Conservation (phyloP, 148 eudicot genomes). For the Amaranthus palmeri region DNA sequence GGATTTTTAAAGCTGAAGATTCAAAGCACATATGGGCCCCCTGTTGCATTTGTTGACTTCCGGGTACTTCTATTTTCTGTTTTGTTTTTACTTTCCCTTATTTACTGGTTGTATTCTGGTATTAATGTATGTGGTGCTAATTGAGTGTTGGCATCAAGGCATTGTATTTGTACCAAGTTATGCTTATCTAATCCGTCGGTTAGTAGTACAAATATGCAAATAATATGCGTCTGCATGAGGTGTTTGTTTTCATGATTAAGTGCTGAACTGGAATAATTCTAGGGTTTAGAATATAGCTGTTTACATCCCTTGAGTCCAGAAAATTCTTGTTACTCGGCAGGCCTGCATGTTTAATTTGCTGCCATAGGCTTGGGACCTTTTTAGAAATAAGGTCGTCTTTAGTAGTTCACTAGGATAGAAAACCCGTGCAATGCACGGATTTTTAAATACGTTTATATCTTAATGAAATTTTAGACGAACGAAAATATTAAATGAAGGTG, state of each 20-base stretch:
- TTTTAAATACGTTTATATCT: too few relatives aligned
- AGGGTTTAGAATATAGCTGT: neutral
- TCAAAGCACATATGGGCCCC: slow-evolving; percentile 76
- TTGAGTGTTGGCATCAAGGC: neutral
- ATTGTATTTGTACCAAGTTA: neutral
- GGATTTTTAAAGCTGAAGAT: slow-evolving; percentile 86
- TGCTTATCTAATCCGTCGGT: neutral
- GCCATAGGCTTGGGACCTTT: too few relatives aligned
- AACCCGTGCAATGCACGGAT: too few relatives aligned
- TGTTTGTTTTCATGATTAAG: neutral
- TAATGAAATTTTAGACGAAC: too few relatives aligned
- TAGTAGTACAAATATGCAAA: neutral
- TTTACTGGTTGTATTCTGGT: neutral
- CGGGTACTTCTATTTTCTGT: slow-evolving; percentile 33
- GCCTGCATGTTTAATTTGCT: too few relatives aligned
- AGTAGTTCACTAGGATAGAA: too few relatives aligned
- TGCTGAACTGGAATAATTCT: neutral
- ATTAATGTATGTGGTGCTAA: neutral
- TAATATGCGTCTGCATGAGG: neutral
- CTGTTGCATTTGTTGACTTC: slow-evolving; percentile 95
- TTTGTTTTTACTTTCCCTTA: neutral
- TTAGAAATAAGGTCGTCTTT: too few relatives aligned
- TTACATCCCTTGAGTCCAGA: too few relatives aligned
- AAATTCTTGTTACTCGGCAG: too few relatives aligned
- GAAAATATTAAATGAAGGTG: too few relatives aligned